Evolutionary conservation across 202 grass and related monocot genomes (phyloP).

Genomic region (Setaria italica): DNA sequence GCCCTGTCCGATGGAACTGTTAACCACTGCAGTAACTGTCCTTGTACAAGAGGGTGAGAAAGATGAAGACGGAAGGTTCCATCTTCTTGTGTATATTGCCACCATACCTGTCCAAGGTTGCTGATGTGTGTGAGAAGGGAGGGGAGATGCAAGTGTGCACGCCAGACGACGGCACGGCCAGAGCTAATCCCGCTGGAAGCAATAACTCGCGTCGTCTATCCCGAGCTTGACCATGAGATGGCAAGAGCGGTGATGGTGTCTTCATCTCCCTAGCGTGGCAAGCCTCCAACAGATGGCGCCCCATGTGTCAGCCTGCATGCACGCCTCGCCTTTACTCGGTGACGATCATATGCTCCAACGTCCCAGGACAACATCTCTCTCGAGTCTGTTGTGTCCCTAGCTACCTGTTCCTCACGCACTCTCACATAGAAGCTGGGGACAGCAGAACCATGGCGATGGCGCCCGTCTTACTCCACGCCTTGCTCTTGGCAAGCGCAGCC

Average conservation of each 20-base stretch:
- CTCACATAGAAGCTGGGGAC: not conserved
- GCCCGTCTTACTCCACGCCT: constrained; percentile 20
- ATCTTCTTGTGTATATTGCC: too few relatives aligned
- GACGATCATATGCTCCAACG: not conserved
- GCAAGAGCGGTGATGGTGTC: constrained; percentile 25
- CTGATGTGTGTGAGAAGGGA: not conserved
- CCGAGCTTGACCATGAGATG: not conserved
- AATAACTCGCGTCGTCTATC: not conserved
- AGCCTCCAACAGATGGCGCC: constrained; percentile 35
- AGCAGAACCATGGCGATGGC: not conserved
- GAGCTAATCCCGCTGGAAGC: not conserved
- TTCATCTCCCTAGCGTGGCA: not conserved
- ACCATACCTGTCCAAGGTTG: not conserved
- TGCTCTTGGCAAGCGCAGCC: constrained; percentile 18
- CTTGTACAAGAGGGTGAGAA: too few relatives aligned
- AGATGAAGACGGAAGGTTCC: too few relatives aligned
- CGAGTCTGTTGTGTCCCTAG: not conserved
- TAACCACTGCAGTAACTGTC: too few relatives aligned
- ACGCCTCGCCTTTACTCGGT: not conserved
- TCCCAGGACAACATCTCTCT: not conserved
- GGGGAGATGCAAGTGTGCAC: not conserved
- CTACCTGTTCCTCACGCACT: not conserved
- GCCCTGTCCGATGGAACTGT: too few relatives aligned
- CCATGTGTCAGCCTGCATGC: constrained; percentile 59
- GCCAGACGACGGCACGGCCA: not conserved